Evolutionary conservation across 208 protist species (phyloP), one percentile per base, ranked within the genome.

Genomic region (Leishmania tropica): DNA sequence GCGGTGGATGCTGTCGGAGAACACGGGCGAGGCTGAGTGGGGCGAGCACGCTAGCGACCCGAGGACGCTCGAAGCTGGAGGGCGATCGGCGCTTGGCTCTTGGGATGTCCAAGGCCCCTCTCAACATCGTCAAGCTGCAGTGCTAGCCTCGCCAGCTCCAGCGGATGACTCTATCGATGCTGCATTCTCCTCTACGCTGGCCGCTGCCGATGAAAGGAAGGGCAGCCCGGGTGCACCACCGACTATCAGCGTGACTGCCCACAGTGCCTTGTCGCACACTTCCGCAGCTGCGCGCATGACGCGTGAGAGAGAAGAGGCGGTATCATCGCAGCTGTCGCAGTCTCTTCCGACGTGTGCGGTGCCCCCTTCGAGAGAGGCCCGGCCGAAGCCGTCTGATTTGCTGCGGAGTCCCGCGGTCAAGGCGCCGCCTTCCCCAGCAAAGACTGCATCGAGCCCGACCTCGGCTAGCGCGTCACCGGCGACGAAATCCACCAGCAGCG

Each of bases 1-100:
- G 58, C 19, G 5, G 45, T 84, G 81, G 81, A 72, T 81, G 58
- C 51, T 81, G 35, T 64, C 74, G 1, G 81, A 84, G 35, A 76
- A 45, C 11, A 40, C 74, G 3, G 37, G 40, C 4, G 80, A 80
- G n/a, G 37, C 1, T 48, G 37, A 74, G 17, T 31, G 21, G 21
- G 21, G 53, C 1, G 68, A 54, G 40, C 51, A 35, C 1, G 31
- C 15, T 35, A 75, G 48, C 15, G n/a, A 15, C 1, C 51, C 15
- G 6, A 28, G 21, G n/a, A 58, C 3, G 15, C n/a, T 17, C 15
- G 35, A 76, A 31, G 6, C 47, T 19, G 48, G 24, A 4, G n/a
- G 72, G 5, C 4, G 7, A 37, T 28, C 72, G n/a, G 2, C 31
- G 48, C 72, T 60, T 37, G n/a, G 19, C 4, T 3, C 17, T 42